These are phyloP conservation scores for Wickerhamiella kurtzmanii DNA, from an alignment of 805 yeast species.

Conservation along the genomic window DNA sequence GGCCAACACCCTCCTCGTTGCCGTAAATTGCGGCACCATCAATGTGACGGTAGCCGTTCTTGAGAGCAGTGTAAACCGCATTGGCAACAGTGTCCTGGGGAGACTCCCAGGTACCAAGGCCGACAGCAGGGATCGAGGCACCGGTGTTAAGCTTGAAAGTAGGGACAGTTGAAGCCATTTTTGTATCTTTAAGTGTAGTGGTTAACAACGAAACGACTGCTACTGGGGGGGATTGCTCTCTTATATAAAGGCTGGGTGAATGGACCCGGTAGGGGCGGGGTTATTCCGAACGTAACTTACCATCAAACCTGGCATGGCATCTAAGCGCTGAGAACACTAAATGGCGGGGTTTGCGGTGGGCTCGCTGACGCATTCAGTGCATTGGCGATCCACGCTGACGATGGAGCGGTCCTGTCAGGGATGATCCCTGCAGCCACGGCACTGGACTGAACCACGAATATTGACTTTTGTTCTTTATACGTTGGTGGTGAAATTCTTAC, in stretches of 20 bases:
- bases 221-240: background rate
- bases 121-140: conserved; percentile 47
- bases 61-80: conserved; percentile 48
- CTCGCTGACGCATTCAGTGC: no score
- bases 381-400: no score
- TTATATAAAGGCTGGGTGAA: background rate
- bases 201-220: background rate
- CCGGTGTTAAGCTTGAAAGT: conserved; percentile 45
- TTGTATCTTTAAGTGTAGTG: background rate
- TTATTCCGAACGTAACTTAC: background rate
- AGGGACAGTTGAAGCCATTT: conserved; percentile 12
- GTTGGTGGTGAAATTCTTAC: no score
- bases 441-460: no score
- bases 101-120: conserved; percentile 54
- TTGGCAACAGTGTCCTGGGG: conserved; percentile 32
- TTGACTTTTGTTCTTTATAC: no score
- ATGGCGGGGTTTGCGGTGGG: background rate
- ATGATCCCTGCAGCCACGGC: no score
- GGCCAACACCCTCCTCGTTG: conserved; percentile 56
- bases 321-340: no score
- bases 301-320: no score
- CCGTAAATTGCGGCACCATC: conserved; percentile 63
- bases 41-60: conserved; percentile 55
- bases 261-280: background rate
- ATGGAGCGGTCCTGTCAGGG: no score